Evolutionary conservation across 73 alveolate species (phyloP), one percentile per base, ranked within the genome.

Genomic region (Blepharisma stoltei): DNA sequence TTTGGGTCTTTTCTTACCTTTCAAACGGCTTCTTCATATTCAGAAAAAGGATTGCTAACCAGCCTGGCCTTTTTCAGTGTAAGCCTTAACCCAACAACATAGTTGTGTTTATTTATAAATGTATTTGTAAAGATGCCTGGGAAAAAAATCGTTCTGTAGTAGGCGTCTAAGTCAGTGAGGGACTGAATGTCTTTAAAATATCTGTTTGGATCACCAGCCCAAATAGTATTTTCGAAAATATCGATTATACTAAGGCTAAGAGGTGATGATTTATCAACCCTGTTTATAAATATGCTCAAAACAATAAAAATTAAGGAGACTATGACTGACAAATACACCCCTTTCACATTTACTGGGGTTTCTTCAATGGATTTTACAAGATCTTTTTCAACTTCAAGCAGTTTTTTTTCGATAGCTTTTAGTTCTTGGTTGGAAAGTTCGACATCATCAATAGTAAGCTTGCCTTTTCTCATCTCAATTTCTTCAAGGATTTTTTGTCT

Each of bases 51-150:
- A 11, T 38, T 69, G 11, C 5, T 43, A 18, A 38, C 41, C 20
- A 47, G 18, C 9, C 54, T 55, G 0, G 78, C 82, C 44, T 77
- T 27, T 7, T 49, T 45, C 9, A 82, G 78, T 18, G 92, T 84
- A 7, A 84, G 9, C 32, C 92, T 45, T 85, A 79, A 71, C 45
- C 95, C 92, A 4, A 67, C 85, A 47, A 84, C 54, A 66, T 76
- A 84, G 53, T 78, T 80, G 53, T 55, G 20, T 23, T 76, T 55
- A 23, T 78, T 45, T 25, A 77, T 21, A n/a, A 7, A 9, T 4
- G 0, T 20, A 46, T 69, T n/a, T n/a, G 0, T 0, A 46, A 69
- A 37, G n/a, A 14, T 38, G 25, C n/a, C n/a, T 14, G 18, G 65
- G 0, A 69, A 44, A n/a, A 37, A 38, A 1, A 69, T n/a, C 9